A percentile compares a stretch with the other conserved stretches of the same genome.
Evolutionary conservation across 768 basidiomycete genomes (phyloP).

Genomic region (Termitomyces sp.): DNA sequence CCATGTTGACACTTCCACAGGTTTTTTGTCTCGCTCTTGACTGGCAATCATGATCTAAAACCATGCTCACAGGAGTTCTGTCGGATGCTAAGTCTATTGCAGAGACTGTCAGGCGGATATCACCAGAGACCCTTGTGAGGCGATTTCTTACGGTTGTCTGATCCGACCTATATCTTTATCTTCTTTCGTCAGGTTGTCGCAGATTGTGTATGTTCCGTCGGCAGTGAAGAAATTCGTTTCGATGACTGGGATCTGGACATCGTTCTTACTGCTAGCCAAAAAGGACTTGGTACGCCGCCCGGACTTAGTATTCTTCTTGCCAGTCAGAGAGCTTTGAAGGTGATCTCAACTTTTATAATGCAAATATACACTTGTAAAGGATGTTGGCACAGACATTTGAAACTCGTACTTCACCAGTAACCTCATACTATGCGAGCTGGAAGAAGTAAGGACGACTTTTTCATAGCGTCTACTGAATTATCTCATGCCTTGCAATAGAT

Average conservation of each 20-base stretch:
- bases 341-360: constrained; percentile 13
- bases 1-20: constrained; percentile 91
- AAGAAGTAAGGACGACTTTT: constrained; percentile 46
- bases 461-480: not conserved
- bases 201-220: constrained; percentile 96
- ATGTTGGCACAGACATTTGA: constrained; percentile 43
- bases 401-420: constrained; percentile 54
- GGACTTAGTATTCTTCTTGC: constrained; percentile 86
- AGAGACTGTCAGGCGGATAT: constrained; percentile 64
- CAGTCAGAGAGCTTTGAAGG: constrained; percentile 74
- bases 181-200: constrained; percentile 53
- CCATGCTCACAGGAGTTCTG: constrained; percentile 66
- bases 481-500: constrained; percentile 35
- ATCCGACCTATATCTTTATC: constrained; percentile 1
- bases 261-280: constrained; percentile 82
- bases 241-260: constrained; percentile 93
- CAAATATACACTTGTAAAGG: not conserved
- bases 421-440: constrained; percentile 89
- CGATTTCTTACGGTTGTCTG: constrained; percentile 2
- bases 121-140: constrained; percentile 77
- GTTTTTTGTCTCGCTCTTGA: constrained; percentile 20
- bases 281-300: constrained; percentile 90
- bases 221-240: constrained; percentile 91
- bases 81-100: constrained; percentile 78
- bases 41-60: not conserved